Evolutionary conservation across 768 basidiomycete genomes (phyloP), one percentile per base, ranked within the genome.

Genomic region (Lactarius vividus): DNA sequence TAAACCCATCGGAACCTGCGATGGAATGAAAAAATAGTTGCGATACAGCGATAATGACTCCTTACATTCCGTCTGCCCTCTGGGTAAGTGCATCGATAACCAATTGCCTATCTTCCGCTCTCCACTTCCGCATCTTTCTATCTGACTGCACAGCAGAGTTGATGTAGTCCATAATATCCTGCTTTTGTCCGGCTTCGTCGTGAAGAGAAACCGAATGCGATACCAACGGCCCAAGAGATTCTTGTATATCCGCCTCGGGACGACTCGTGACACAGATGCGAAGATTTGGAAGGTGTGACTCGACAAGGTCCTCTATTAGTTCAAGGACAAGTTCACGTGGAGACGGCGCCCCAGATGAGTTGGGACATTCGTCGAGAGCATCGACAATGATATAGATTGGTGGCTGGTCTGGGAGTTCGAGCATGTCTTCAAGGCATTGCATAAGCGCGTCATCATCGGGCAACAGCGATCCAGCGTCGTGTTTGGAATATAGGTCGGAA

Each of bases 61-160:
- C 63, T 53, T 23, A 59, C 63, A 64, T 64, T 1, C 63, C 63
- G 11, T 59, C 57, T 6, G 63, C 33, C 7, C 52, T 52, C n/a
- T 59, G 20, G 10, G 63, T 18, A 49, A 64, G 37, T 28, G 49
- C 11, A 16, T 16, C 11, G 2, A 64, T 64, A 16, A 64, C 63
- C 0, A 64, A 16, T 26, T 53, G 3, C 29, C 58, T 58, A 6
- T 64, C 63, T 18, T 53, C 57, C 28, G 26, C 46, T 6, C 46
- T 52, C 63, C 63, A 64, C 31, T 31, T 58, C 16, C n/a, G 2
- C 63, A 64, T 58, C 28, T 2, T 23, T n/a, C 15, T 23, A 35
- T 58, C 63, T 3, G 57, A 31, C 37, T 5, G 35, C n/a, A 64
- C 57, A 1, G 52, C 15, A 29, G 31, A 39, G 15, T 13, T 59